Conservation (phyloP, 164 flowering plant genomes). For the Tetrastigma voinierianum region DNA sequence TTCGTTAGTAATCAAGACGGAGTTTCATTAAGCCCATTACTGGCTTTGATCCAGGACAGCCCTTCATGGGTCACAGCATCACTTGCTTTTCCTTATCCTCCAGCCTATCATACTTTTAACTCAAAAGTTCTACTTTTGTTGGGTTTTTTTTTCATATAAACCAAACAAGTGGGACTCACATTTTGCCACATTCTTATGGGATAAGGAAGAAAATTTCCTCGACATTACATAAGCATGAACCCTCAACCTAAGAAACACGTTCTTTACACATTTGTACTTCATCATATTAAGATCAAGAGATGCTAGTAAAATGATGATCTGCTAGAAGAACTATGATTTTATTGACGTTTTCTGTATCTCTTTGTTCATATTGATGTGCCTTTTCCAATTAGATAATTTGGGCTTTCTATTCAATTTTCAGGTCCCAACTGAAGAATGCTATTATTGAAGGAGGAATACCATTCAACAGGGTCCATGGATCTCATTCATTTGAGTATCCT, state of each 20-base stretch:
- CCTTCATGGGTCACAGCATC: constrained; percentile 33
- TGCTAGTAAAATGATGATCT: too few relatives aligned
- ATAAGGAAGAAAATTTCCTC: too few relatives aligned
- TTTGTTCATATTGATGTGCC: too few relatives aligned
- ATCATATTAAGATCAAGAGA: too few relatives aligned
- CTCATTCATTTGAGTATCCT: constrained; percentile 22
- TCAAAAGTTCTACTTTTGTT: not conserved
- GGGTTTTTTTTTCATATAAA: not conserved
- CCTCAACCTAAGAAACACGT: too few relatives aligned
- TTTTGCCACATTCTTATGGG: too few relatives aligned
- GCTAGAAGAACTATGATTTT: too few relatives aligned
- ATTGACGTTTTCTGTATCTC: too few relatives aligned
- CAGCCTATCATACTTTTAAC: not conserved
- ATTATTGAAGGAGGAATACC: constrained; percentile 44
- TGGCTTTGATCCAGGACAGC: constrained; percentile 21
- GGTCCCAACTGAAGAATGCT: constrained; percentile 29
- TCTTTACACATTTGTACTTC: too few relatives aligned
- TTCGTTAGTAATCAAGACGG: constrained; percentile 23
- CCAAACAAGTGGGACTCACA: too few relatives aligned
- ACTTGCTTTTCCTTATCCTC: not conserved
- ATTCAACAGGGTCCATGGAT: constrained; percentile 33
- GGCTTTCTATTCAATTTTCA: constrained; percentile 1
- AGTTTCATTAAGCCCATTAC: constrained; percentile 15
- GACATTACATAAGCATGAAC: too few relatives aligned
- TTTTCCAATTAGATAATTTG: not conserved